A percentile compares a stretch with the other conserved stretches of the same genome.
phyloP scores from a whole-genome alignment of 495 filamentous ascomycete species.

The Penicillium cinerascens region DNA sequence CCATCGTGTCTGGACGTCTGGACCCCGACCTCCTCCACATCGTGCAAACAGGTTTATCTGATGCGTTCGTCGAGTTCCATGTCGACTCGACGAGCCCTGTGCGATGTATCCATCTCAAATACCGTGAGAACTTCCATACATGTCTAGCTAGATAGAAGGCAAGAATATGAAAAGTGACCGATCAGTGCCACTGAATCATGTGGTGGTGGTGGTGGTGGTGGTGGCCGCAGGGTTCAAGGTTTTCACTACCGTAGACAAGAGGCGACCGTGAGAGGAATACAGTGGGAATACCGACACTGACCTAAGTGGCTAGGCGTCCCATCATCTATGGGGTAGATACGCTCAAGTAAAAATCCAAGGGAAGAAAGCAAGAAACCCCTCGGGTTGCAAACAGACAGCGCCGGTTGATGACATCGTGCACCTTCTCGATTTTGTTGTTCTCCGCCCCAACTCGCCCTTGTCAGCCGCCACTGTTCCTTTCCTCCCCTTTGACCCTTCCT shows the following conservation, averaged over 20 bases:
- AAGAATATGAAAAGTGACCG: not conserved
- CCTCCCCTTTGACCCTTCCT: constrained; percentile 23
- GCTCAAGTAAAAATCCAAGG: too few relatives aligned
- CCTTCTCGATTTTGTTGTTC: constrained; percentile 31
- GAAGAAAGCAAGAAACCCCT: not conserved
- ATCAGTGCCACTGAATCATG: not conserved
- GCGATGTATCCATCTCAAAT: too few relatives aligned
- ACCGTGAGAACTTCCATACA: too few relatives aligned
- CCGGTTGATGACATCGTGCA: constrained; percentile 22
- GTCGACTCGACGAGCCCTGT: not conserved
- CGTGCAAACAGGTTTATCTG: constrained; percentile 14
- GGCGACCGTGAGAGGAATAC: not conserved
- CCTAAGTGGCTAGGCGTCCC: not conserved
- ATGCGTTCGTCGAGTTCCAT: not conserved
- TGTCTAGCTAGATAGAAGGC: too few relatives aligned
- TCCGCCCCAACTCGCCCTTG: constrained; percentile 38
- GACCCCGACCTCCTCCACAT: too few relatives aligned
- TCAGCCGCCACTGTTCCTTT: constrained; percentile 38
- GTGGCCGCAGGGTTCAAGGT: constrained; percentile 3
- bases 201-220: not conserved
- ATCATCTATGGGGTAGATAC: too few relatives aligned
- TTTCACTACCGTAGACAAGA: constrained; percentile 4
- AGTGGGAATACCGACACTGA: not conserved
- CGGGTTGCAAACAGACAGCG: not conserved
- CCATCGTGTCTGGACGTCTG: not conserved